Conservation (phyloP, 331 rosid species). For the Malus hybrid region DNA sequence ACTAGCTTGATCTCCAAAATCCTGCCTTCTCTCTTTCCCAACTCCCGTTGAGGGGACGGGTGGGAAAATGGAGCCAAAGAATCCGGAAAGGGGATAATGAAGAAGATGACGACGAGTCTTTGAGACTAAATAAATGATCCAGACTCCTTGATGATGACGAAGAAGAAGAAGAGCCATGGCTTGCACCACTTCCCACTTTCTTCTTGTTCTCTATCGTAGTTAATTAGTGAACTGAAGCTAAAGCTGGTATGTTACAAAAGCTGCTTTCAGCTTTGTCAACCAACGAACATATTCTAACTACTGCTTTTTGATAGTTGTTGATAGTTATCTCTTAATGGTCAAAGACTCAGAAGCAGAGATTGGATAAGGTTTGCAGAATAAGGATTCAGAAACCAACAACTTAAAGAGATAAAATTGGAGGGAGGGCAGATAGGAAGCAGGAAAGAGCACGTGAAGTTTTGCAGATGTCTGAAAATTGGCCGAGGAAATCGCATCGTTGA, state of each 20-base stretch:
- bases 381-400: not conserved
- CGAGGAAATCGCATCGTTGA: no score
- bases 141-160: slow-evolving; percentile 32
- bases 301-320: slow-evolving; percentile 10
- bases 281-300: slow-evolving; percentile 41
- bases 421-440: slow-evolving; percentile 1
- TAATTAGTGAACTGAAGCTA: not conserved
- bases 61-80: slow-evolving; percentile 54
- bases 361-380: slow-evolving; percentile 43
- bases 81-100: slow-evolving; percentile 15
- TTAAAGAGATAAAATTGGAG: not conserved
- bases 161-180: slow-evolving; percentile 15
- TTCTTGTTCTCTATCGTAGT: slow-evolving; percentile 41
- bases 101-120: slow-evolving; percentile 24
- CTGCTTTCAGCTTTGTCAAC: slow-evolving; percentile 23
- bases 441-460: slow-evolving; percentile 45
- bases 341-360: slow-evolving; percentile 13
- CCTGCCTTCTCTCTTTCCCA: slow-evolving; percentile 30
- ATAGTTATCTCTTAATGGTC: slow-evolving; percentile 23
- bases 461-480: slow-evolving; percentile 16
- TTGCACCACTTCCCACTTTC: slow-evolving; percentile 11
- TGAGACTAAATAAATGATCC: slow-evolving; percentile 64
- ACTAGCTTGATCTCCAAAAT: slow-evolving; percentile 16
- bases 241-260: not conserved
- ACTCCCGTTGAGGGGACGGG: slow-evolving; percentile 36